Evolutionary conservation across 768 basidiomycete species (phyloP).

Genomic region (Leucocoprinus birnbaumii): DNA sequence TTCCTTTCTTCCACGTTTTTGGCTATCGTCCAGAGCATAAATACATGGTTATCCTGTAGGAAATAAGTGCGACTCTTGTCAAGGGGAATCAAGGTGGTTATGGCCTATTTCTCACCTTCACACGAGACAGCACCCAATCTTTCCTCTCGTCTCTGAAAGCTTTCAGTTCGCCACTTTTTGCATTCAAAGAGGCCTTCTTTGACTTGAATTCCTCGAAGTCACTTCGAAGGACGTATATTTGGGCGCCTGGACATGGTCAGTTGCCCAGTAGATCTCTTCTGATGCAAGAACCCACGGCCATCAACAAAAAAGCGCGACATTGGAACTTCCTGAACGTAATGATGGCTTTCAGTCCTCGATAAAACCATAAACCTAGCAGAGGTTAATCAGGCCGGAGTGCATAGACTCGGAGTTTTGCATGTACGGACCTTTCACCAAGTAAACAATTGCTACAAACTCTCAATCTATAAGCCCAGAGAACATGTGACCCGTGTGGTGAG

Average conservation of each 20-base stretch:
- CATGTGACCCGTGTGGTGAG: slow-evolving; percentile 7
- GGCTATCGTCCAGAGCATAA: slow-evolving; percentile 1
- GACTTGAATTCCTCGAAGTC: slow-evolving; percentile 1
- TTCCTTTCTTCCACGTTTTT: slow-evolving; percentile 8
- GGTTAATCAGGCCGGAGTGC: not conserved
- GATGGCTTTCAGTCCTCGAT: no score
- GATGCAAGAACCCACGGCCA: not conserved
- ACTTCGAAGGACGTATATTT: slow-evolving; percentile 6
- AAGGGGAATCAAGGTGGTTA: no score
- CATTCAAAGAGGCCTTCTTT: not conserved
- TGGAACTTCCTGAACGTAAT: no score
- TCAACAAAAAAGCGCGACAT: slow-evolving; percentile 5
- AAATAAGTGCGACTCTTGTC: no score
- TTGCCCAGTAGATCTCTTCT: not conserved
- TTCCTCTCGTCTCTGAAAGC: not conserved
- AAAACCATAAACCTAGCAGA: no score
- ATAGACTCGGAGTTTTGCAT: not conserved
- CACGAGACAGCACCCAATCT: not conserved
- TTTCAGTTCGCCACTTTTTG: not conserved
- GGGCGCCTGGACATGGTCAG: not conserved
- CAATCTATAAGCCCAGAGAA: slow-evolving; percentile 7
- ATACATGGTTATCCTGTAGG: slow-evolving; percentile 1
- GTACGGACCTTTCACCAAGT: not conserved
- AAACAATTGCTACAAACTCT: slow-evolving; percentile 3
- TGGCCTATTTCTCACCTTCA: not conserved